Evolutionary conservation across 257 asterid species (phyloP).

Genomic region (Perilla frutescens): DNA sequence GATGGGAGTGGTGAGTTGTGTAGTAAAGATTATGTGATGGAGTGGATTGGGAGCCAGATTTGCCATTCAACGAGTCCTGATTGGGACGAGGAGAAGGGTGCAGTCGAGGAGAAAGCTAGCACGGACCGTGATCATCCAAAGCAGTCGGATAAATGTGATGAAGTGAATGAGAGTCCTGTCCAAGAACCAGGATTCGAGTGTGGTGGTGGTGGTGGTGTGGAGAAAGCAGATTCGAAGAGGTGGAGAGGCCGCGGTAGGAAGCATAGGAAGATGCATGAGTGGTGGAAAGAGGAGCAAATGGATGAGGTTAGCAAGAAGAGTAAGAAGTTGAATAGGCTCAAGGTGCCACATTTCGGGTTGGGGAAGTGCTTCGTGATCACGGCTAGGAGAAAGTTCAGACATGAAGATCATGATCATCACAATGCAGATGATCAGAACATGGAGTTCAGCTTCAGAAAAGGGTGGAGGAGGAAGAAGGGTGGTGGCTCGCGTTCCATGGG

Average conservation of each 20-base stretch:
- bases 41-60: constrained; percentile 97
- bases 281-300: constrained; percentile 97
- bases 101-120: constrained; percentile 34
- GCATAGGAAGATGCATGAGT: constrained; percentile 86
- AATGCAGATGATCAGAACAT: constrained; percentile 40
- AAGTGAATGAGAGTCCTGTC: constrained; percentile 43
- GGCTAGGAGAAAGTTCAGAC: constrained; percentile 35
- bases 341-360: constrained; percentile 66
- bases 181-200: constrained; percentile 44
- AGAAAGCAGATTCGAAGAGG: constrained; percentile 48
- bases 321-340: constrained; percentile 39
- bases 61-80: constrained; percentile 49
- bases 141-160: constrained; percentile 42
- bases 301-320: constrained; percentile 57
- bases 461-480: constrained; percentile 57
- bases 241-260: constrained; percentile 48
- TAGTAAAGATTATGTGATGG: constrained; percentile 91
- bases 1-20: constrained; percentile 92
- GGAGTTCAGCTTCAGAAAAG: constrained; percentile 81
- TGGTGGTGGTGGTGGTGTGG: constrained; percentile 34
- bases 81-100: constrained; percentile 80
- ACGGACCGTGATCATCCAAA: constrained; percentile 31
- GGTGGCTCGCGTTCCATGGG: constrained; percentile 50
- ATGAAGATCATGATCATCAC: constrained; percentile 35
- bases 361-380: constrained; percentile 63